These are phyloP conservation scores for Cotoneaster glaucophyllus DNA, from an alignment of 306 rosid genomes.

Conservation along the genomic window DNA sequence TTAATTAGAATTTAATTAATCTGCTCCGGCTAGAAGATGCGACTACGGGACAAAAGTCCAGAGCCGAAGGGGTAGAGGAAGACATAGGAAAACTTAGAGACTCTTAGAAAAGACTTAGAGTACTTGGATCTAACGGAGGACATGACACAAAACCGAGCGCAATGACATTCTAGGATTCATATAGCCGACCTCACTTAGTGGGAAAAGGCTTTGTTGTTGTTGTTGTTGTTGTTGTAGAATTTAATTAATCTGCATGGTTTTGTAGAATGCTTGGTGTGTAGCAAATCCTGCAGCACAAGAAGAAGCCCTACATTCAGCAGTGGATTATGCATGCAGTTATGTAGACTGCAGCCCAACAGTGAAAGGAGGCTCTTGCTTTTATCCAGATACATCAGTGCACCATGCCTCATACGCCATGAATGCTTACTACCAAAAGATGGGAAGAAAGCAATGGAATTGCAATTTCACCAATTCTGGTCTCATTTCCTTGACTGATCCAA, in stretches of 20 bases:
- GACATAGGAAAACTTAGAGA: no score
- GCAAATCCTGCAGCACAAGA: conserved; percentile 13
- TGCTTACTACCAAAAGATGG: conserved; percentile 14
- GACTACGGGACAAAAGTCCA: no score
- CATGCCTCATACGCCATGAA: conserved; percentile 25
- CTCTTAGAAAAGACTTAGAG: no score
- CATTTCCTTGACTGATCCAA: conserved; percentile 15
- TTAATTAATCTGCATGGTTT: neutral
- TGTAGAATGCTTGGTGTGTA: conserved; percentile 21
- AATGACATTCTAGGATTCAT: no score
- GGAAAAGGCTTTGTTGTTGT: no score
- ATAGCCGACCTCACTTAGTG: no score
- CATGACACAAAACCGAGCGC: no score
- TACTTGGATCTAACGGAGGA: no score
- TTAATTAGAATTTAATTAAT: neutral
- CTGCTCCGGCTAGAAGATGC: no score
- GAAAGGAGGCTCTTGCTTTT: conserved; percentile 15
- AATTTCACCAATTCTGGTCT: conserved; percentile 11
- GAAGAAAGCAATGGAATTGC: conserved; percentile 11
- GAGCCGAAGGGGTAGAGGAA: no score
- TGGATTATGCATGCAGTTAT: conserved; percentile 12
- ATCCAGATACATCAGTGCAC: conserved; percentile 17
- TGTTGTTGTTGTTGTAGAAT: no score
- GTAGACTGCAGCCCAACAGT: conserved; percentile 4
- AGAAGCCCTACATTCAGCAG: neutral